phyloP scores from a whole-genome alignment of 2,329 filamentous ascomycete genomes.

The Lecanosticta acicola region DNA sequence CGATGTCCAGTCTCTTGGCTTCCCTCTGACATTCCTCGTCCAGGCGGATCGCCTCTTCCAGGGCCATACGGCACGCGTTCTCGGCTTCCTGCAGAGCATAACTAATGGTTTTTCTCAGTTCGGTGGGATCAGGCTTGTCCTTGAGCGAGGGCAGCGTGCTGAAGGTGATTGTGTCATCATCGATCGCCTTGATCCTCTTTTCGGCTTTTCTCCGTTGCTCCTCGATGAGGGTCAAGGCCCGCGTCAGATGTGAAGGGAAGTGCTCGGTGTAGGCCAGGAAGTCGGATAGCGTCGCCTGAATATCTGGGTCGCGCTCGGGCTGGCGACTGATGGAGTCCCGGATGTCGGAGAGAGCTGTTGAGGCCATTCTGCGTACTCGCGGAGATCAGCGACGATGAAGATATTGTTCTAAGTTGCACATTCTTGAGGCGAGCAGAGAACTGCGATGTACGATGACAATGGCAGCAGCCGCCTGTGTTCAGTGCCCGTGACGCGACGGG shows the following conservation, averaged over 20 bases:
- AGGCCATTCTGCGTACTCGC: conserved; percentile 20
- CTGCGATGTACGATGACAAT: too few relatives aligned
- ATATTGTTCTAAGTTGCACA: background rate
- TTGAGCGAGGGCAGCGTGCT: conserved; percentile 47
- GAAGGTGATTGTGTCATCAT: conserved; percentile 45
- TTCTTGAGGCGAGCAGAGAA: background rate
- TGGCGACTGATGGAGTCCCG: conserved; percentile 29
- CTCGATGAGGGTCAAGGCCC: conserved; percentile 57
- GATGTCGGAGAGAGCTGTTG: conserved; percentile 24
- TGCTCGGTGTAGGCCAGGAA: conserved; percentile 66
- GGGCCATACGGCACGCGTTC: conserved; percentile 31
- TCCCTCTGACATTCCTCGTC: conserved; percentile 33
- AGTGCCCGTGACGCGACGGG: background rate
- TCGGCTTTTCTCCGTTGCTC: conserved; percentile 44
- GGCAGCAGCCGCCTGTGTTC: too few relatives aligned
- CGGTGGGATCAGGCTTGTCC: conserved; percentile 47
- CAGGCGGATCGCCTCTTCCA: conserved; percentile 31
- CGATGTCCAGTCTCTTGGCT: conserved; percentile 52
- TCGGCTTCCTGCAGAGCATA: conserved; percentile 38
- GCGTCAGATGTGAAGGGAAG: conserved; percentile 59
- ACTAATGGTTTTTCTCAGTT: conserved; percentile 53
- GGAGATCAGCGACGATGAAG: too few relatives aligned
- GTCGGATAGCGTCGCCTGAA: conserved; percentile 61
- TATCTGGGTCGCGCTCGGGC: conserved; percentile 51
- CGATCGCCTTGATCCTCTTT: conserved; percentile 40